These are phyloP conservation scores for Cordyceps sp. DNA, from an alignment of 2,329 filamentous ascomycete genomes.

Conservation along the genomic window DNA sequence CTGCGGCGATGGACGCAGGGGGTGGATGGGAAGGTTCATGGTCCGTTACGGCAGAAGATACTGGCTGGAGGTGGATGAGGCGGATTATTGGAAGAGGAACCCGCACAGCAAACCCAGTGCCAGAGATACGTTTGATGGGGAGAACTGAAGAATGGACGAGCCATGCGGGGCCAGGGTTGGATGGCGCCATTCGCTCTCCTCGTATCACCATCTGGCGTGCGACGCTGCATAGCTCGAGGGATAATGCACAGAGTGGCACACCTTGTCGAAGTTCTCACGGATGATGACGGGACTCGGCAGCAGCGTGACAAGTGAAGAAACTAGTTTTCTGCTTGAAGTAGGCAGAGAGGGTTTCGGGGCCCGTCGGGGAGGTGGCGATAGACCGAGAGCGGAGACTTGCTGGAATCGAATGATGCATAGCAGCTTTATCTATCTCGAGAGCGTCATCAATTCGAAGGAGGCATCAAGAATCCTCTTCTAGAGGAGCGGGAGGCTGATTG, in stretches of 20 bases:
- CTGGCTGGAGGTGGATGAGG: slow-evolving; percentile 58
- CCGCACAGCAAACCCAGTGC: slow-evolving; percentile 38
- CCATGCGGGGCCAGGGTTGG: slow-evolving; percentile 1
- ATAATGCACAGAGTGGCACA: background rate
- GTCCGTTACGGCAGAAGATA: slow-evolving; percentile 57
- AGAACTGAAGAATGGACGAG: slow-evolving; percentile 9
- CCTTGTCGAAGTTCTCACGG: background rate
- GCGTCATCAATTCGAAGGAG: too few relatives aligned
- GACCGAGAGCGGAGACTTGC: too few relatives aligned
- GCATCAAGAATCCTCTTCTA: too few relatives aligned
- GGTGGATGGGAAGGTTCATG: slow-evolving; percentile 65
- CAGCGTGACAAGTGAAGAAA: too few relatives aligned
- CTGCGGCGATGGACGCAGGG: slow-evolving; percentile 67
- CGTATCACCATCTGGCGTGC: slow-evolving; percentile 4
- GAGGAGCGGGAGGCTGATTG: too few relatives aligned
- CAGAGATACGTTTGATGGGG: slow-evolving; percentile 14
- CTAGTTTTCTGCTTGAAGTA: too few relatives aligned
- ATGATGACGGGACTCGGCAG: too few relatives aligned
- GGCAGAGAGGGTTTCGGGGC: too few relatives aligned
- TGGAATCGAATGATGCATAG: too few relatives aligned
- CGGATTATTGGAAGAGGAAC: slow-evolving; percentile 52
- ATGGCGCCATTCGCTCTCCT: slow-evolving; percentile 6
- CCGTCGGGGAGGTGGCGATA: too few relatives aligned
- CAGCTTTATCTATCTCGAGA: too few relatives aligned
- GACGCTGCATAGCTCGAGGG: background rate